Evolutionary conservation across 371 early-diverging fungal species (phyloP).

Genomic region (Mucor circinelloides): DNA sequence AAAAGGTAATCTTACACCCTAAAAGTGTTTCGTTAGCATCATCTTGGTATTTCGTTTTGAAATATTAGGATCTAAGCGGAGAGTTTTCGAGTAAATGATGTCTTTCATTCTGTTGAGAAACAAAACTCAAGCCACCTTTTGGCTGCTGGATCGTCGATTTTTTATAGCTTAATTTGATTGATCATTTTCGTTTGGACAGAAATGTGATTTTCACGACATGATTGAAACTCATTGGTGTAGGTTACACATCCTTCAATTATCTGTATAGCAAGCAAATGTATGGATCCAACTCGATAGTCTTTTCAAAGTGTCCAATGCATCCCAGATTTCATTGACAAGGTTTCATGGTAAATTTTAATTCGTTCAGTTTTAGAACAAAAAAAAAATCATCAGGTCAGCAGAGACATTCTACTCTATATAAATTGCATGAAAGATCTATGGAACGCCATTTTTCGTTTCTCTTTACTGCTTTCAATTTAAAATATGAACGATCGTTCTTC

Average conservation of each 20-base stretch:
- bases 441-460: not conserved
- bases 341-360: not conserved
- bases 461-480: not conserved
- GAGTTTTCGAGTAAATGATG: too few species aligned
- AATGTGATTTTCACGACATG: too few species aligned
- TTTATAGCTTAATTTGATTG: not conserved
- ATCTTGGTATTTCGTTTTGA: too few species aligned
- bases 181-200: not conserved
- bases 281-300: not conserved
- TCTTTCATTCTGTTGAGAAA: too few species aligned
- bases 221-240: not conserved
- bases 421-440: not conserved
- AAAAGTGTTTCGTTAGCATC: not conserved
- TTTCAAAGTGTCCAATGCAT: not conserved
- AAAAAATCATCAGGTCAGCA: not conserved
- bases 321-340: not conserved
- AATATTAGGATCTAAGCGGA: too few species aligned
- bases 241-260: not conserved
- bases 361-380: not conserved
- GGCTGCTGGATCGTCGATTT: not conserved
- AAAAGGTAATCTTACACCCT: not conserved
- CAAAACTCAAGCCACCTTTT: too few species aligned
- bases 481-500: slow-evolving; percentile 16
- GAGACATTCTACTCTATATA: not conserved
- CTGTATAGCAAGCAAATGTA: not conserved